Base-by-base conservation (phyloP, 2,329 filamentous ascomycete species). In the Podosphaera leucotricha region DNA sequence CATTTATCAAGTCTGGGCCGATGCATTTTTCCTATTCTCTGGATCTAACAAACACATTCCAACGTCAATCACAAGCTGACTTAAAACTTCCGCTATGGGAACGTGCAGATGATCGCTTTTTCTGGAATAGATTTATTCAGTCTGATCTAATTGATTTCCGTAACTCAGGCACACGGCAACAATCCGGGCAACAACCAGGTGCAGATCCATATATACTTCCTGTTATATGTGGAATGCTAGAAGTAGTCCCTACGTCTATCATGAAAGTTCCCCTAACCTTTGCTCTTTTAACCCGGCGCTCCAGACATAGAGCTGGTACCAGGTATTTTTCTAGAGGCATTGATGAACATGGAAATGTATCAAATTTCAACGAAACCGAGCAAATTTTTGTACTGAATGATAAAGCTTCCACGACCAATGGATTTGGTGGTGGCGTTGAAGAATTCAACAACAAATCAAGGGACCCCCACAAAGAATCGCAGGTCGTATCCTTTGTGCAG, bases 21-120 rank as follows among this genome's bases (percentile, higher is more conserved):
- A 85, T 95, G 78, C 95, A 92, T 70, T 98, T 94, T 57, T 95
- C 90, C 46, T 98, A 98, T 66, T 87, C 86, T 7, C 75, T 92
- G 60, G 90, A 98, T 62, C 71, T 98, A 50, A 98, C 90, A 53
- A 98, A 92, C 66, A 86, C 75, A 59, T 93, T 95, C 65, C 90
- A 98, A 64, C 77, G 90, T 50, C 90, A 95, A 60, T 77, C 86
- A 2, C 75, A 86, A 52, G 67, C 75, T 50, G 75, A 92, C 59
- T 64, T 66, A 45, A 71, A 71, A 15, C 66, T 70, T 45, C 86
- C 90, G 11, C 63, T 95, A 46, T 98, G 90, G 90, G 78, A 80
- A 66, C 71, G 85, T 53, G 79, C 87, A 50, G 90, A 98, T 61
- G 86, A 95, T 59, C 83, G 90, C 50, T 98, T 98, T 68, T 98